Evolutionary conservation across 148 eudicot genomes (phyloP), one percentile per base, ranked within the genome.

Genomic region (Cornus kousa): DNA sequence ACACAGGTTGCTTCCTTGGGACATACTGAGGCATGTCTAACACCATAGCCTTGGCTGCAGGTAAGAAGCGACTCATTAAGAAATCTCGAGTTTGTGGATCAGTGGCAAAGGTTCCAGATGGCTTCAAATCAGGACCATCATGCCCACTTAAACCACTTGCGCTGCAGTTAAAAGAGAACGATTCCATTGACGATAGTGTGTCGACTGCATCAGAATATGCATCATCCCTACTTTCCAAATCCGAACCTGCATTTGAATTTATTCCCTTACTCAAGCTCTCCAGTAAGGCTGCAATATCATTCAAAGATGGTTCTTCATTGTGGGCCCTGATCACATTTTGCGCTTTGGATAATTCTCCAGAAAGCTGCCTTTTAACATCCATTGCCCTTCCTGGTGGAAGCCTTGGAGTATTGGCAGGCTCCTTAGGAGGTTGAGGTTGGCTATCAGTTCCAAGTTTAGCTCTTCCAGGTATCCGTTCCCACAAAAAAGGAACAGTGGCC

Each of bases 41-140:
- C 31, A 90, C 87, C 87, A 89, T 90, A 74, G 98, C 98, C 83
- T 94, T 93, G 8, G 99, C 97, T 23, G 99, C 99, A 13, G 95
- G 98, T 76, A 96, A 85, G 79, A 96, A 96, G 31, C 99, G 89
- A 57, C 83, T 92, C 91, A 96, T 90, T 93, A 96, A 88, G 72
- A 93, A 87, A 71, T 93, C 97, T 17, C 90, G 89, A 53, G 97
- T 85, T 69, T 84, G 87, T n/a, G 78, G 73, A 68, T 93, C 93
- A 0, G 85, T 68, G 68, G 77, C 75, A 55, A 86, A 79, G 10
- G 39, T 78, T 69, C 73, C 85, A 1, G 84, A 75, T 35, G 77
- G 79, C 23, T 83, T 82, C 19, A 48, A 48, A 57, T 84, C 85
- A 9, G 80, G 82, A 39, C 77, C 75, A 35, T 86, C 86, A 9